These are phyloP conservation scores for Venturia oleaginea DNA, from an alignment of 2,329 filamentous ascomycete species.

Conservation along the genomic window DNA sequence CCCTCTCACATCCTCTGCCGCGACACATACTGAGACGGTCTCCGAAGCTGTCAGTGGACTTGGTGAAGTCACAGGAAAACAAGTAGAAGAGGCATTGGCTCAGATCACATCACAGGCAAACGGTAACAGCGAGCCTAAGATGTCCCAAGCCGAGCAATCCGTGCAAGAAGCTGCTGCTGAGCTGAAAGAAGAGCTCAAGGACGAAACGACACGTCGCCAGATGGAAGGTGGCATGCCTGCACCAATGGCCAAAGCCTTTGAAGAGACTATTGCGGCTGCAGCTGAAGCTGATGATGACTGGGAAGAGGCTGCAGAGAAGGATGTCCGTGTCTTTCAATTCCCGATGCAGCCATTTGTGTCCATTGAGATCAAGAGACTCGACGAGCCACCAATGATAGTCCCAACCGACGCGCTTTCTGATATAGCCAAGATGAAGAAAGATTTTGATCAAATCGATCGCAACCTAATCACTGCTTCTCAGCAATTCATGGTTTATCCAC, in stretches of 20 bases:
- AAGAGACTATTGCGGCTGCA: constrained; percentile 49
- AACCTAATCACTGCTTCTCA: constrained; percentile 83
- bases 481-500: constrained; percentile 87
- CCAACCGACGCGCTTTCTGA: constrained; percentile 78
- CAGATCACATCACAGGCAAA: constrained; percentile 27
- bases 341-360: constrained; percentile 95
- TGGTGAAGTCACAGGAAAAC: constrained; percentile 48
- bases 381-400: constrained; percentile 51
- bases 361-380: constrained; percentile 58
- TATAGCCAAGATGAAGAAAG: constrained; percentile 90
- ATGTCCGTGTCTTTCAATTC: constrained; percentile 80
- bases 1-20: constrained; percentile 8
- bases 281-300: constrained; percentile 59
- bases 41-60: constrained; percentile 60
- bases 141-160: constrained; percentile 6
- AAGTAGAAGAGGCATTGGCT: constrained; percentile 58
- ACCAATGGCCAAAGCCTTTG: constrained; percentile 46
- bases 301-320: constrained; percentile 74
- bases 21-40: constrained; percentile 49
- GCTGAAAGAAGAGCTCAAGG: constrained; percentile 38
- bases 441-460: constrained; percentile 94
- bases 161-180: constrained; percentile 17
- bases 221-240: constrained; percentile 46
- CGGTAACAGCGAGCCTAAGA: constrained; percentile 12
- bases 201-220: constrained; percentile 43